Percentiles rank a stretch among this genome's conserved stretches.
These are phyloP conservation scores for Peronosclerospora sorghi DNA, from an alignment of 352 stramenopile species.

Conservation along the genomic window DNA sequence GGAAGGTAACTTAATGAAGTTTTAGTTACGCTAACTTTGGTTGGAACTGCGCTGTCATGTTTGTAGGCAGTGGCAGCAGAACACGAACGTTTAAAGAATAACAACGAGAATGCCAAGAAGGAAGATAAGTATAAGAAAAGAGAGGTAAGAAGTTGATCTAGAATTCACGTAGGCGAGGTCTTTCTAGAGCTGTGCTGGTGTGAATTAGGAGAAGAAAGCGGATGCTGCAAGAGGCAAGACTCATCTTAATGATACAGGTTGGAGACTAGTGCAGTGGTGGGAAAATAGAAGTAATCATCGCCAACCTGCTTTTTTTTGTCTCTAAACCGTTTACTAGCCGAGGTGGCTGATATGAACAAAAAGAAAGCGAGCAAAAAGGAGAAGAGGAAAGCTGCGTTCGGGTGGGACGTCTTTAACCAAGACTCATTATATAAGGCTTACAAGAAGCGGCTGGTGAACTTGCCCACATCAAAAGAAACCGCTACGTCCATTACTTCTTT, in stretches of 20 bases:
- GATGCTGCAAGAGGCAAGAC: conserved; percentile 28
- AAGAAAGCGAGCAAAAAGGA: conserved; percentile 67
- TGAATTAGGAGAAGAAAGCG: conserved; percentile 41
- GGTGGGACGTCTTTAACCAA: conserved; percentile 81
- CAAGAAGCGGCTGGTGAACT: conserved; percentile 63
- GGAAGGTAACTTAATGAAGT: neutral
- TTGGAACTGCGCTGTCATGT: too few relatives aligned
- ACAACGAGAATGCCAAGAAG: conserved; percentile 52
- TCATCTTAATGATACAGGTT: conserved; percentile 61
- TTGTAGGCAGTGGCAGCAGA: conserved; percentile 59
- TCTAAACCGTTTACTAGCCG: conserved; percentile 18
- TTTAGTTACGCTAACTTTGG: neutral
- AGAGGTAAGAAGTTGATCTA: conserved; percentile 18
- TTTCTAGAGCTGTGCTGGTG: neutral
- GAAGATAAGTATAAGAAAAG: conserved; percentile 42
- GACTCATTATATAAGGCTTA: conserved; percentile 78
- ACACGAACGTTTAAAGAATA: conserved; percentile 56
- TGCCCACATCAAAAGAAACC: conserved; percentile 27
- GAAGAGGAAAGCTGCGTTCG: conserved; percentile 71
- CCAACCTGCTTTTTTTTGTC: neutral
- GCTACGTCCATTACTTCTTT: conserved; percentile 3
- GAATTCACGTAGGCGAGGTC: neutral
- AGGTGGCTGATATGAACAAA: conserved; percentile 37
- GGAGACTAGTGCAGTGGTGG: neutral
- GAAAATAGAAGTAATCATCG: neutral